A percentile compares a stretch with the other conserved stretches of the same genome.
These are phyloP conservation scores for Magnaporthiopsis poae DNA, from an alignment of 2,329 filamentous ascomycete genomes.

Conservation along the genomic window DNA sequence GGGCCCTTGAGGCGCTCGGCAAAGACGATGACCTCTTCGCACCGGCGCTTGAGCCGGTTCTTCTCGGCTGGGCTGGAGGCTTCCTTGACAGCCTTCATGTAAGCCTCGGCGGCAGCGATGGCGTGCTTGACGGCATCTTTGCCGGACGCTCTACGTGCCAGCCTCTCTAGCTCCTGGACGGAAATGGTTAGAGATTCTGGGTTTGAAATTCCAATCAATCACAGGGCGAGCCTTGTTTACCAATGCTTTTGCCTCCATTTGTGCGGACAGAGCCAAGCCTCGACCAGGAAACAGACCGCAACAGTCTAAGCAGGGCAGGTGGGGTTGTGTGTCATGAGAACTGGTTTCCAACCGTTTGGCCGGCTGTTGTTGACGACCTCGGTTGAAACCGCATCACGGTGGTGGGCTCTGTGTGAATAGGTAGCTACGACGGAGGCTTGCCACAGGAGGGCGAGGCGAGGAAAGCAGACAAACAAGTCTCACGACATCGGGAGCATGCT, in stretches of 20 bases:
- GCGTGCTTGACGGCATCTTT: slow-evolving; percentile 61
- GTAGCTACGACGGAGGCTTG: neutral
- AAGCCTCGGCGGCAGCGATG: slow-evolving; percentile 68
- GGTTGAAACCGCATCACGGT: neutral
- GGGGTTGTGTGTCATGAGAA: neutral
- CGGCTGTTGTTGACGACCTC: neutral
- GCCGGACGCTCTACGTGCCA: slow-evolving; percentile 10
- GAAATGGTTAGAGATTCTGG: neutral
- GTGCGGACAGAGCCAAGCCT: neutral
- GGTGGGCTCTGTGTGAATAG: neutral
- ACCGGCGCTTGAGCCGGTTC: slow-evolving; percentile 56
- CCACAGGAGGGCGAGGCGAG: neutral
- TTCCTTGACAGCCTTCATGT: slow-evolving; percentile 64
- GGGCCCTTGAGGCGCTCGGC: slow-evolving; percentile 65
- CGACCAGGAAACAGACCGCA: neutral
- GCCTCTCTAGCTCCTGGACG: slow-evolving; percentile 11
- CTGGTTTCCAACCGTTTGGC: neutral
- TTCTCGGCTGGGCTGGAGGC: slow-evolving; percentile 54
- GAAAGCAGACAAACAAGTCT: neutral
- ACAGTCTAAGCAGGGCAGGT: neutral
- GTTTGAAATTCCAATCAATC: neutral
- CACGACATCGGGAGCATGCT: no score
- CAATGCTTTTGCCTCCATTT: neutral
- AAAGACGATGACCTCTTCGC: slow-evolving; percentile 56
- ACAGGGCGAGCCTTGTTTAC: neutral